Evolutionary conservation across 129 eudicot species (phyloP).

Genomic region (Escallonia herrerae): DNA sequence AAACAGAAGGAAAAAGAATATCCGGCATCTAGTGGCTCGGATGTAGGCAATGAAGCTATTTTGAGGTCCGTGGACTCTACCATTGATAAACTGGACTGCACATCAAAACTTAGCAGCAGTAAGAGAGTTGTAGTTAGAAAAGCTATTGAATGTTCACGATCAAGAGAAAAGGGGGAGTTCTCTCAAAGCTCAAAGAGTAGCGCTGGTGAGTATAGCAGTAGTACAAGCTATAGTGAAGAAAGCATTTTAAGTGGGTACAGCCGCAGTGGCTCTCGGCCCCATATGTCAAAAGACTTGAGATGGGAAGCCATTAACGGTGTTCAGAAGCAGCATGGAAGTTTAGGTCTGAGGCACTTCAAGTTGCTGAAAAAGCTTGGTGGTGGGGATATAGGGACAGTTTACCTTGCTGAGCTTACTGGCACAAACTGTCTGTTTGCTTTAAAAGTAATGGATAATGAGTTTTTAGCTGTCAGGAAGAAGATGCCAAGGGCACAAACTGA

Average conservation of each 20-base stretch:
- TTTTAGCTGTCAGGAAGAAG: constrained; percentile 50
- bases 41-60: constrained; percentile 10
- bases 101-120: constrained; percentile 9
- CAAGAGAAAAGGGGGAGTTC: constrained; percentile 63
- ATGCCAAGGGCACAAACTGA: constrained; percentile 75
- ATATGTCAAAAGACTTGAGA: constrained; percentile 80
- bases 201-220: constrained; percentile 66
- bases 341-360: constrained; percentile 61
- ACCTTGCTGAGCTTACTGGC: constrained; percentile 70
- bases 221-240: constrained; percentile 69
- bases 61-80: constrained; percentile 18
- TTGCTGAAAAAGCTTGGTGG: constrained; percentile 70
- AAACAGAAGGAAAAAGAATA: constrained; percentile 11
- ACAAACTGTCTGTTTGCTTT: constrained; percentile 65
- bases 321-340: constrained; percentile 47
- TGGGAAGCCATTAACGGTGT: constrained; percentile 66
- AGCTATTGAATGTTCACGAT: constrained; percentile 34
- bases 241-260: constrained; percentile 59
- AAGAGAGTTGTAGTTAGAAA: constrained; percentile 17
- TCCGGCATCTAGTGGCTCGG: constrained; percentile 12
- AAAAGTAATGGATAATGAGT: constrained; percentile 78
- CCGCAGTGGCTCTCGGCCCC: constrained; percentile 59
- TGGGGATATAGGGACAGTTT: constrained; percentile 80
- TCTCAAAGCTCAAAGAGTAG: constrained; percentile 93
- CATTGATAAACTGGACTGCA: constrained; percentile 10